Base-by-base conservation (phyloP, 2,329 filamentous ascomycete genomes). In the Fusarium subtropicale region DNA sequence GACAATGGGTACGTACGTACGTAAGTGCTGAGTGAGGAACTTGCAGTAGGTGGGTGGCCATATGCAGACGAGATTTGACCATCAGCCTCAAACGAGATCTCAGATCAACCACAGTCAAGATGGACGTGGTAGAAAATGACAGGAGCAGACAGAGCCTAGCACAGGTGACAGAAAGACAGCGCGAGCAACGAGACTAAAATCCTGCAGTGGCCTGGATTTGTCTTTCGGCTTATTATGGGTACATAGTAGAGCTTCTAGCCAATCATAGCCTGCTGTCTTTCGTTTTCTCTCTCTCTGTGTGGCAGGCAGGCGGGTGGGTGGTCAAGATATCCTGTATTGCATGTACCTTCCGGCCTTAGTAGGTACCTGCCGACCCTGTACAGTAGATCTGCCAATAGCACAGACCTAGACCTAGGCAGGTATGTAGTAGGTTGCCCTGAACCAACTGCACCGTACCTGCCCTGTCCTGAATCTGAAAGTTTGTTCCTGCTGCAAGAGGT, bases 31-130 rank as follows among this genome's bases (percentile, higher is more conserved):
- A 42, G 13, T 33, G 22, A 51, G 45, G 34, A 34, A 33, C 54
- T 52, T 41, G 36, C 36, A 44, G 33, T 44, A 39, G 38, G 10
- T 55, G 26, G 18, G 33, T 64, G 60, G 38, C 30, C 38, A 60
- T 65, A 64, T 73, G 72, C 68, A 74, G 48, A 71, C 47, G 66
- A 71, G 47, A 74, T 39, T 73, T 68, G 70, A 71, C 56, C 45
- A 61, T 58, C 60, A 57, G 57, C 64, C 53, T 60, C 70, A 68
- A 63, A 63, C 62, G 71, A 75, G 72, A 75, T 75, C 72, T 74
- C 68, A 68, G 71, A 65, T 65, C 60, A 64, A 72, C 72, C 69
- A 38, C 30, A 36, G 46, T 47, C 41, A 46, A 44, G 31, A 38
- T 52, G 36, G 52, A 59, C 34, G 65, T 63, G 52, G 60, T 58